Base-by-base conservation (phyloP, 495 filamentous ascomycete species). In the Xylaria acuta region DNA sequence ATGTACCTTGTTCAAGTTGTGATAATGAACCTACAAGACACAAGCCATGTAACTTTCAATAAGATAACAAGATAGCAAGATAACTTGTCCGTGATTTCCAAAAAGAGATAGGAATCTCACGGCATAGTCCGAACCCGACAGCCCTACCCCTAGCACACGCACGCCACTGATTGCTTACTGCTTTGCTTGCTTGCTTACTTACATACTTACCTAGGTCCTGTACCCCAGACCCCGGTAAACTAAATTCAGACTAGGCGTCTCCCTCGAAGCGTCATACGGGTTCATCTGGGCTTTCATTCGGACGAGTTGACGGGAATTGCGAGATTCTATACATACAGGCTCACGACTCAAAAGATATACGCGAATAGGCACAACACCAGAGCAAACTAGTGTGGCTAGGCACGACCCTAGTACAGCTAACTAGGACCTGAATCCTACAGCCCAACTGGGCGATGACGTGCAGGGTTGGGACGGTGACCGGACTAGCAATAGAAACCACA, bases 381-480 rank as follows among this genome's bases (percentile, higher is more conserved):
- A 16, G 36, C 59, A 43, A 11, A 63, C 5, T 59, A 14, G 20
- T 30, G 11, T 30, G 25, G 22, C 20, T 25, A 62, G 16, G 34
- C 11, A 38, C n/a, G 58, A 40, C 9, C n/a, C 36, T 38, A 63
- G 54, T 36, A 36, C 7, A 36, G 7, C 7, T 38, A 30, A 27
- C 22, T 5, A 18, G 14, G 22, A 16, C 22, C 5, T 41, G 11
- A 43, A 43, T 41, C 60, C n/a, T 30, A 64, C 60, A 40, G 60
- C 60, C 22, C 38, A 18, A 40, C 60, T 14, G n/a, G 38, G 38
- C 5, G 60, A 64, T 64, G 36, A 64, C 60, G 43, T 64, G 60
- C 36, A 43, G 20, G 58, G n/a, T 25, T 16, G 59, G 25, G n/a
- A 38, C 18, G 38, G 14, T 38, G 38, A 1, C n/a, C 20, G 36